Evolutionary conservation across 1,284 basidiomycete genomes (phyloP).

Genomic region (Paramarasmius palmivorus): DNA sequence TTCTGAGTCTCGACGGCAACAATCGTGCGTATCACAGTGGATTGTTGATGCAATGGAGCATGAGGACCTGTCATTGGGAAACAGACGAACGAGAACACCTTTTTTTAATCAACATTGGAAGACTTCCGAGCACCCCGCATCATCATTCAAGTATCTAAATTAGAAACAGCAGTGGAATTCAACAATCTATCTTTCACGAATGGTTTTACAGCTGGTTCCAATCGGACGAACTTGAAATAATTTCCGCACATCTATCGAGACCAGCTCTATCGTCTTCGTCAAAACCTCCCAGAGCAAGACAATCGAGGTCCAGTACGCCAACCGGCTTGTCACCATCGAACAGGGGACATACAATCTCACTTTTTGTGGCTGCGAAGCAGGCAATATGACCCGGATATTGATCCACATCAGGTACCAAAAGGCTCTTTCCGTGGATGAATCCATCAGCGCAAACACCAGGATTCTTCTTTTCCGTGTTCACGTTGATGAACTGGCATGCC

Average conservation of each 20-base stretch:
- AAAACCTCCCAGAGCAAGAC: constrained; percentile 71
- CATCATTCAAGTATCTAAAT: too few species aligned
- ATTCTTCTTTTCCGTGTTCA: constrained; percentile 48
- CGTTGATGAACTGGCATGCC: constrained; percentile 80
- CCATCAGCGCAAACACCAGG: constrained; percentile 84
- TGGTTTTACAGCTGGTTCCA: constrained; percentile 38
- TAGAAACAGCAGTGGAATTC: too few species aligned
- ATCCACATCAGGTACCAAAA: constrained; percentile 75
- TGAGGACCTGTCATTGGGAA: too few species aligned
- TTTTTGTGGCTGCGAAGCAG: constrained; percentile 84
- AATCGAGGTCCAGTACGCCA: constrained; percentile 87
- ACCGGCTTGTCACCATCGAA: constrained; percentile 46
- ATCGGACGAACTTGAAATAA: constrained; percentile 59
- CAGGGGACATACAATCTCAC: constrained; percentile 84
- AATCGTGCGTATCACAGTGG: too few species aligned
- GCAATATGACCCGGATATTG: constrained; percentile 87
- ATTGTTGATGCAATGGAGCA: too few species aligned
- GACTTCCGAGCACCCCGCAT: too few species aligned
- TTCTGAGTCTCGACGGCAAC: too few species aligned
- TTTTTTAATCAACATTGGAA: too few species aligned
- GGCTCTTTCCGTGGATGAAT: constrained; percentile 53
- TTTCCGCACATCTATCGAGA: constrained; percentile 65
- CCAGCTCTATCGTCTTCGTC: constrained; percentile 73
- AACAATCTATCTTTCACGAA: too few species aligned
- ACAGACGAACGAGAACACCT: too few species aligned